These are phyloP conservation scores for Colletotrichum sp. DNA, from an alignment of 2,329 filamentous ascomycete species.

Conservation along the genomic window DNA sequence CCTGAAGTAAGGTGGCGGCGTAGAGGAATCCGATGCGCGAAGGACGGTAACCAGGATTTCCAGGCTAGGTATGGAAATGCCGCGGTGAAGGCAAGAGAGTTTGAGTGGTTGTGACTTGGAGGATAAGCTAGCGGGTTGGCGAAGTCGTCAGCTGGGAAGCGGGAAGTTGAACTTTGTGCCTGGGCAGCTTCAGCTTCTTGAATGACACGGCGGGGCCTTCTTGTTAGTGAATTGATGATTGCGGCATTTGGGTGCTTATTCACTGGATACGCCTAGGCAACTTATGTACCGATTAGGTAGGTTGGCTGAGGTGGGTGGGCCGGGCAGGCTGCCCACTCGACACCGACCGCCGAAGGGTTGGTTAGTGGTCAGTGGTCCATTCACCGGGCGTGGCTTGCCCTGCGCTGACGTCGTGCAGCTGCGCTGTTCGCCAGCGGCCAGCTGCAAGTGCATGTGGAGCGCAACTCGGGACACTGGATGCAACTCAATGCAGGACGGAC, in stretches of 20 bases:
- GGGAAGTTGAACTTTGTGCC: background rate
- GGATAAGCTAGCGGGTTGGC: background rate
- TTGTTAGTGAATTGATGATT: slow-evolving; percentile 11
- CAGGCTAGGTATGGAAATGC: background rate
- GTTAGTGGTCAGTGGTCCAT: slow-evolving; percentile 6
- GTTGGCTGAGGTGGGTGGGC: background rate
- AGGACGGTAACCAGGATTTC: background rate
- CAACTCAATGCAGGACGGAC: background rate
- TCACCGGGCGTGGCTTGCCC: background rate
- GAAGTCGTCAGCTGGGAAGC: background rate
- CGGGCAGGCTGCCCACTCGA: background rate
- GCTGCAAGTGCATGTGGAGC: background rate
- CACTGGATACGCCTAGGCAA: background rate
- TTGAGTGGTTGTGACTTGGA: background rate
- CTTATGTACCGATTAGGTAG: background rate
- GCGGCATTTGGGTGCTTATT: slow-evolving; percentile 11
- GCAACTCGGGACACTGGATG: background rate
- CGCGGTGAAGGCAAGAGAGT: background rate
- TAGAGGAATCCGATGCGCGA: background rate
- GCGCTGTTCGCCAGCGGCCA: background rate
- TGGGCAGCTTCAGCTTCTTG: background rate
- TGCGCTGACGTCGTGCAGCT: slow-evolving; percentile 5
- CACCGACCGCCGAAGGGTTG: background rate
- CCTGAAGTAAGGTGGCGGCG: background rate
- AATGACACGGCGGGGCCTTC: background rate